Evolutionary conservation across 768 basidiomycete genomes (phyloP), one percentile per base, ranked within the genome.

Genomic region (Mycena rebaudengoi): DNA sequence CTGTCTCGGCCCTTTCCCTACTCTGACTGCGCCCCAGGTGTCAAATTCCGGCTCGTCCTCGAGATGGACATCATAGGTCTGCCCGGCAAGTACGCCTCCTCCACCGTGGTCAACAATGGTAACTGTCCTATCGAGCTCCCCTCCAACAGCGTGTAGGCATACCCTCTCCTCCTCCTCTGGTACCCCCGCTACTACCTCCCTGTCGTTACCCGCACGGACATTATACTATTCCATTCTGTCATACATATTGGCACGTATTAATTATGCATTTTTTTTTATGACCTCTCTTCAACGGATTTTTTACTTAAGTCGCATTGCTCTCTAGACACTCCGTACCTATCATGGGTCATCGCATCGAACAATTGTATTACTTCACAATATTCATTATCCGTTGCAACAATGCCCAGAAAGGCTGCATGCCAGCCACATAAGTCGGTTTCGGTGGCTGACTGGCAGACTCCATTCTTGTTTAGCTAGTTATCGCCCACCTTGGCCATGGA

Each of bases 21-120:
- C 33, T 43, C 49, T 45, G n/a, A 45, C 26, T 79, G 75, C 32
- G 35, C 48, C 18, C 6, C 50, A 86, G 85, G 79, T 21, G 81
- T 95, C 35, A 81, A 86, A 69, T 88, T 96, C 73, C 84, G 86
- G 29, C 75, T 96, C 37, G 74, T 88, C 20, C 72, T 94, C 26
- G 80, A 85, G 33, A 86, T 94, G 86, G 76, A 82, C 33, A 95
- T 96, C 65, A 72, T 81, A 14, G 95, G 95, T 14, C 82, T 96
- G 32, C 77, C 84, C 32, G 78, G 80, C n/a, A 81, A 79, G 5
- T 82, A 80, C 37, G 73, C 74, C 12, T 80, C 88, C 4, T 86
- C 89, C 0, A 86, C 86, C 0, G 82, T 85, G 61, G 82, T 91
- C 35, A 74, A 83, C 10, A 79, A 85, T 67, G 93, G 88, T 0